A percentile compares a stretch with the other conserved stretches of the same genome.
Evolutionary conservation across 345 rosid species (phyloP).

Genomic region (Gossypium longicalyx): DNA sequence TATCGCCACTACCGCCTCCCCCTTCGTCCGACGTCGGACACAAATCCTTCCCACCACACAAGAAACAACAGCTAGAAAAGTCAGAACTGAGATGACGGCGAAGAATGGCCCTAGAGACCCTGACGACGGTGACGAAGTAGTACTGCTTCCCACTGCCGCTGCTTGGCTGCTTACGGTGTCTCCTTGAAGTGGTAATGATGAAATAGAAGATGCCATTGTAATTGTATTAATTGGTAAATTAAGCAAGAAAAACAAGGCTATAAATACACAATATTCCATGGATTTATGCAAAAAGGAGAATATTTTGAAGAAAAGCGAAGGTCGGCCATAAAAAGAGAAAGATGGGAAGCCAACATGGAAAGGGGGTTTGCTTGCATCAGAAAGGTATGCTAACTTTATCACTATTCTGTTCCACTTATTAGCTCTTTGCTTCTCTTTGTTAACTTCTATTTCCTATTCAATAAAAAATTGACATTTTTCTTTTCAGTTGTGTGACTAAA

Average conservation of each 20-base stretch:
- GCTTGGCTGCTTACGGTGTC: neutral
- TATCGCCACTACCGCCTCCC: neutral
- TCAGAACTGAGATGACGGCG: constrained; percentile 50
- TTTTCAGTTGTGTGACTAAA: no score
- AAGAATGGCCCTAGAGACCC: constrained; percentile 77
- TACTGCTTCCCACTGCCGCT: neutral
- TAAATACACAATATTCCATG: no score
- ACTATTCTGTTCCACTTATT: neutral
- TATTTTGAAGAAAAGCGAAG: neutral
- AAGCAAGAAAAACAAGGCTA: neutral
- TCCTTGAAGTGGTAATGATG: constrained; percentile 22
- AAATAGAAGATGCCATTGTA: constrained; percentile 25
- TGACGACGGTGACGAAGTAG: constrained; percentile 26
- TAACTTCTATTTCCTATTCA: neutral
- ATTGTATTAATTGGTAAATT: neutral
- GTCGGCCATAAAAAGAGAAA: constrained; percentile 17
- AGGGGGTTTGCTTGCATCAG: constrained; percentile 8
- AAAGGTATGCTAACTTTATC: neutral
- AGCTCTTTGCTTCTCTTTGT: neutral
- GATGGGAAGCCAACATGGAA: constrained; percentile 33
- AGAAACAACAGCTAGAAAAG: constrained; percentile 48
- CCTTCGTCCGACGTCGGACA: constrained; percentile 18
- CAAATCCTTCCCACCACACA: constrained; percentile 59
- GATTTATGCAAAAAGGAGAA: neutral
- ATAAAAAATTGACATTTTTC: no score